Conservation (phyloP, 768 basidiomycete genomes). For the Auricularia cornea region DNA sequence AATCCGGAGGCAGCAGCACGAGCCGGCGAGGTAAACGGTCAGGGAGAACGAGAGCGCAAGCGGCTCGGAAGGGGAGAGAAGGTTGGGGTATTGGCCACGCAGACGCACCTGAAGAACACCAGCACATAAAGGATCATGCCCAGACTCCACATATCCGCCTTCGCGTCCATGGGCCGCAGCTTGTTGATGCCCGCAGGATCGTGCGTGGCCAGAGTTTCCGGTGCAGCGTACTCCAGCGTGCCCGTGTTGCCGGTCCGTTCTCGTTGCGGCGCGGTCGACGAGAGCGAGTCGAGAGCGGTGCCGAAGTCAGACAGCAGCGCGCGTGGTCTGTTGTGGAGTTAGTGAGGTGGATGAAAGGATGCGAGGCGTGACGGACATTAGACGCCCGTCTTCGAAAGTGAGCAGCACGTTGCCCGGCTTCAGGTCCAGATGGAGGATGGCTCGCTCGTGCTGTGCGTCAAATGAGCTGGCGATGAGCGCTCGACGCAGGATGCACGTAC, state of each 20-base stretch:
- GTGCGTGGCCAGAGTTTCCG: constrained; percentile 70
- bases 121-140: constrained; percentile 95
- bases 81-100: no score
- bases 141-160: constrained; percentile 94
- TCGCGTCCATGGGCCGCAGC: constrained; percentile 66
- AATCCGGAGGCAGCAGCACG: no score
- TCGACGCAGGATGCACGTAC: constrained; percentile 36
- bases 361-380: constrained; percentile 47
- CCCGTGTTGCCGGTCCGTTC: constrained; percentile 88
- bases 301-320: constrained; percentile 97
- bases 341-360: no score
- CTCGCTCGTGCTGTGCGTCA: constrained; percentile 55
- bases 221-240: constrained; percentile 84
- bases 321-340: constrained; percentile 58
- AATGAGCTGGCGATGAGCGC: neutral
- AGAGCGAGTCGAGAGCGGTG: constrained; percentile 85
- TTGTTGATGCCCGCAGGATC: neutral
- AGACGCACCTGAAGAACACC: constrained; percentile 81
- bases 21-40: neutral
- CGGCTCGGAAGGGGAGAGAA: no score
- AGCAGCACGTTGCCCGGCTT: constrained; percentile 92
- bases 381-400: constrained; percentile 79
- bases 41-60: constrained; percentile 30
- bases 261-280: constrained; percentile 34
- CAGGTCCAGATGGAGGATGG: constrained; percentile 86